These are phyloP conservation scores for Hymenoscyphus fructigenus DNA, from an alignment of 2,329 filamentous ascomycete species.

Conservation along the genomic window DNA sequence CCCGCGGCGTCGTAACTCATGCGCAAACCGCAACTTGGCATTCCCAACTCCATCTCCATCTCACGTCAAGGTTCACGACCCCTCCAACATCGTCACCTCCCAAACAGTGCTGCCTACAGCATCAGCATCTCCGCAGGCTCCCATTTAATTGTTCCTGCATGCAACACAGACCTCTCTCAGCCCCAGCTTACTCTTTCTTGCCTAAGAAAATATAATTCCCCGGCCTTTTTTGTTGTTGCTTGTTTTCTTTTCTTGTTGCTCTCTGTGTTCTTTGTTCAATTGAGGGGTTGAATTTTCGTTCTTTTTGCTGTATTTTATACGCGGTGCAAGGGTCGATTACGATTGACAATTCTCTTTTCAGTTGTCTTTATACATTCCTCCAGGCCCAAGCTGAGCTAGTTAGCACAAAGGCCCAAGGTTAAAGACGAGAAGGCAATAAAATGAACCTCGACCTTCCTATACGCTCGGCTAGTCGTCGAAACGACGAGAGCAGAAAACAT, in stretches of 20 bases:
- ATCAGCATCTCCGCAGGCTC: neutral
- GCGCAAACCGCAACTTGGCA: neutral
- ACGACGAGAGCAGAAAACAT: slow-evolving; percentile 36
- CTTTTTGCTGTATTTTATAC: neutral
- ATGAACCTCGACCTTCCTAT: slow-evolving; percentile 38
- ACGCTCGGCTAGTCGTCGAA: slow-evolving; percentile 30
- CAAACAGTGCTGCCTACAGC: slow-evolving; percentile 5
- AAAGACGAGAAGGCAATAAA: slow-evolving; percentile 4
- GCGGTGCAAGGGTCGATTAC: neutral
- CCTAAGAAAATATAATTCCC: neutral
- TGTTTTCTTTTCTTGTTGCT: neutral
- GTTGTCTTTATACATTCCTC: neutral
- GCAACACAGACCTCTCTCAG: neutral
- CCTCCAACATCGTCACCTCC: neutral
- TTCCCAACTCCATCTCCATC: too few relatives aligned
- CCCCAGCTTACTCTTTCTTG: neutral
- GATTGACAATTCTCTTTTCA: neutral
- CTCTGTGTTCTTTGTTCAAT: neutral
- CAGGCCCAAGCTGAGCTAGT: too few relatives aligned
- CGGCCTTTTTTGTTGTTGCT: neutral
- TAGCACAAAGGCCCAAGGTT: neutral
- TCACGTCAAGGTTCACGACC: neutral
- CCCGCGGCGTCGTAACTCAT: neutral
- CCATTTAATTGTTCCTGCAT: neutral
- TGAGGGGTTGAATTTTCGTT: neutral